Base-by-base conservation (phyloP, 2,329 filamentous ascomycete species). In the Arachnomyces sp. region DNA sequence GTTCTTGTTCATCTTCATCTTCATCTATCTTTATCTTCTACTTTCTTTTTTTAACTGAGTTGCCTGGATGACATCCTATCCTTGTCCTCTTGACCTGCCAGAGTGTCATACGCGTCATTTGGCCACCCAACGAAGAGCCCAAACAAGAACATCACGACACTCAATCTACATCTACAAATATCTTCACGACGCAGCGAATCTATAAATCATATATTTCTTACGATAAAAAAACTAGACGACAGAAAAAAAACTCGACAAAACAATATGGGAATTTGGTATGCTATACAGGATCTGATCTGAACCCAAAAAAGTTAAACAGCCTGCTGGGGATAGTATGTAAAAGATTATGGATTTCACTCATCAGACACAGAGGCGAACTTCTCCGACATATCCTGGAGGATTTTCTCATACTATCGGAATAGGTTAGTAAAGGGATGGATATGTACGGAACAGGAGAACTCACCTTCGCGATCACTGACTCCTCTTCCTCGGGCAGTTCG, bases 311-410 rank as follows among this genome's bases (percentile, higher is more conserved):
- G 38, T 25, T 5, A 25, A 25, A 25, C 21, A 25, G 21, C 21
- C 21, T 25, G 21, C 21, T n/a, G n/a, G 11, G 34, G 21, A 25
- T 25, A 25, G 21, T 25, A 25, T 5, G 21, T 25, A 25, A 9
- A 25, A 25, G 9, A 25, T 25, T 9, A 25, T 25, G 5, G 5
- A 5, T 5, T 45, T 59, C 88, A 98, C 77, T 96, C 90, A 67
- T 98, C 92, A 62, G 86, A 79, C 45, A 98, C 90, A 30, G 88
- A 82, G 36, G 92, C 92, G 69, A 98, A 98, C 72, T 95, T 95
- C 71, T 98, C 92, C 54, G 84, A 82, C 88, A 98, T 90, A 55
- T 80, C 75, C 69, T 94, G 86, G 55, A 92, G 76, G 54, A 96
- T 80, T 54, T 80, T 81, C 75, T 96, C 92, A 66, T 96, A 98